These are phyloP conservation scores for Filosporella fistucella DNA, from an alignment of 495 filamentous ascomycete genomes.

Conservation along the genomic window DNA sequence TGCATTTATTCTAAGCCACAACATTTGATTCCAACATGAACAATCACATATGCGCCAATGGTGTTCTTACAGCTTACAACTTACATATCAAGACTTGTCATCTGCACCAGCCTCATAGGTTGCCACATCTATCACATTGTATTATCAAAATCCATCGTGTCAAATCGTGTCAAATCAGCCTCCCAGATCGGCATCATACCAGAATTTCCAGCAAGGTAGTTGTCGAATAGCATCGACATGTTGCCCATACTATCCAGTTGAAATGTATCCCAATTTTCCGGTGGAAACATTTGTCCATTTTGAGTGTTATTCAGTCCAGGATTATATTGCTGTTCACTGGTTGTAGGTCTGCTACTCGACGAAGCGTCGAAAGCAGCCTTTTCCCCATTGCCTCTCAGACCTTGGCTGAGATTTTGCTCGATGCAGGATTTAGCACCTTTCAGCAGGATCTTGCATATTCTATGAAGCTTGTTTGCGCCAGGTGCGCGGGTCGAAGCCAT, in stretches of 20 bases:
- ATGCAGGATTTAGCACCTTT: constrained; percentile 2
- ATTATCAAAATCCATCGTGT: no score
- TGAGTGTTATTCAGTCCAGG: not conserved
- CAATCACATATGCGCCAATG: no score
- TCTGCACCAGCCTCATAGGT: no score
- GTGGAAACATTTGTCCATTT: not conserved
- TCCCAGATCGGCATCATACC: constrained; percentile 1
- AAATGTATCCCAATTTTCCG: not conserved
- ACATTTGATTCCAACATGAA: no score
- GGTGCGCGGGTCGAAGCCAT: constrained; percentile 9
- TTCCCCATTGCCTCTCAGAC: not conserved
- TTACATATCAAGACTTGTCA: no score
- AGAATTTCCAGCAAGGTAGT: constrained; percentile 2
- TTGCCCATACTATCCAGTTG: constrained; percentile 1
- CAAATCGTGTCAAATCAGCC: not conserved
- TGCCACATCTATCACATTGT: no score
- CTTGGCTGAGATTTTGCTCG: constrained; percentile 3
- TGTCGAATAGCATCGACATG: constrained; percentile 5
- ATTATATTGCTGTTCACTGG: not conserved
- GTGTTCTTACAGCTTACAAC: no score
- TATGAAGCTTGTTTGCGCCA: constrained; percentile 1
- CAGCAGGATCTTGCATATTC: constrained; percentile 3
- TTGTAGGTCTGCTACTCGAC: not conserved
- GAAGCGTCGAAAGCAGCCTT: not conserved
- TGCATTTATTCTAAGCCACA: no score